Evolutionary conservation across 2,329 filamentous ascomycete species (phyloP), one percentile per base, ranked within the genome.

Genomic region (Verruconis gallopava): DNA sequence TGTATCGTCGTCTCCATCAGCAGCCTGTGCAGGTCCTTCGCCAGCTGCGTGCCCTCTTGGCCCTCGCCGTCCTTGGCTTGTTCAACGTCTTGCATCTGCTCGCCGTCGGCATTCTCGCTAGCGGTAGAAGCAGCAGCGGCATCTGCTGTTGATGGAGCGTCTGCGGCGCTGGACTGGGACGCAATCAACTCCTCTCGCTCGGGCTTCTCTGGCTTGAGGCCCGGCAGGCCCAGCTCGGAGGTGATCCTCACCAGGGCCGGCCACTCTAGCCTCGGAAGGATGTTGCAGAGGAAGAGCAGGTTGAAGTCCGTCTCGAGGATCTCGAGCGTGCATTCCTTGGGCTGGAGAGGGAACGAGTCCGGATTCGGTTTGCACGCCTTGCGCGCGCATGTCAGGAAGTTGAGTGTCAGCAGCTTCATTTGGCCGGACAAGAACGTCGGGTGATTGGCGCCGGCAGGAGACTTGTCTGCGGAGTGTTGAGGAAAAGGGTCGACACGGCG

Each of bases 381-480:
- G 58, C 93, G 82, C 47, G 91, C 89, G 70, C 91, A 98, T 54
- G 85, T 91, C 50, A 96, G 70, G 64, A 98, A 98, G 66, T 96
- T 96, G 55, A 93, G 79, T 47, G 86, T 95, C 40, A 96, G 76
- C 48, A 96, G 70, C 64, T 96, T 96, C 91, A 98, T 98, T n/a
- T n/a, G n/a, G n/a, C n/a, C n/a, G n/a, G n/a, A n/a, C n/a, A n/a
- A n/a, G n/a, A n/a, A n/a, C n/a, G n/a, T n/a, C n/a, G n/a, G n/a
- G n/a, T n/a, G n/a, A n/a, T n/a, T n/a, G n/a, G n/a, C n/a, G n/a
- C n/a, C n/a, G n/a, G n/a, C n/a, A n/a, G n/a, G n/a, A n/a, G n/a
- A n/a, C n/a, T n/a, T n/a, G n/a, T n/a, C n/a, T n/a, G n/a, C n/a
- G n/a, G n/a, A n/a, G n/a, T n/a, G n/a, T n/a, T n/a, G n/a, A n/a